phyloP scores from a whole-genome alignment of 768 basidiomycete genomes.

The Chalciporus sphaerocephalus region DNA sequence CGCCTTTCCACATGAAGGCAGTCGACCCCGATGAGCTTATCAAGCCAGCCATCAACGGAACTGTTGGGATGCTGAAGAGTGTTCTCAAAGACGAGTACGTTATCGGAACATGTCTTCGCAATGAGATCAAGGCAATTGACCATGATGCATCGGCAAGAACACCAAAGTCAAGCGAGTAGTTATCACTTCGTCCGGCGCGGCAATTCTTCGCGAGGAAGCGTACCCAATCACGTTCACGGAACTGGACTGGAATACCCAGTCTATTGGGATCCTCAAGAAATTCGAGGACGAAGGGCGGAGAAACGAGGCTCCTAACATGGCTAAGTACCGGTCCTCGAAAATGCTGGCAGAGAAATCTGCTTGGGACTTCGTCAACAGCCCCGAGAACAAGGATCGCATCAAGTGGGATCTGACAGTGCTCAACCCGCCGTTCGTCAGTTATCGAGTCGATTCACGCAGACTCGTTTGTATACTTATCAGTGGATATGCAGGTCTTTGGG shows the following conservation, averaged over 20 bases:
- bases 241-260: constrained; percentile 56
- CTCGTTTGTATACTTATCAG: neutral
- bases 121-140: neutral
- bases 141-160: constrained; percentile 12
- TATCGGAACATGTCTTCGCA: neutral
- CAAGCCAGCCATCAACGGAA: constrained; percentile 69
- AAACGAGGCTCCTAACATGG: constrained; percentile 30
- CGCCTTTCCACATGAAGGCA: constrained; percentile 49
- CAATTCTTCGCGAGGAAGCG: constrained; percentile 35
- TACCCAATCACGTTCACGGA: constrained; percentile 38
- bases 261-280: constrained; percentile 35
- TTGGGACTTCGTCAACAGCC: constrained; percentile 40
- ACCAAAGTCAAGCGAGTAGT: constrained; percentile 62
- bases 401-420: constrained; percentile 39
- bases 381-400: constrained; percentile 29
- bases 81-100: constrained; percentile 50
- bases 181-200: constrained; percentile 58
- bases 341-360: constrained; percentile 59
- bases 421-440: constrained; percentile 37
- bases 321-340: constrained; percentile 60
- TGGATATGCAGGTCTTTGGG: constrained; percentile 25
- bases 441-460: neutral
- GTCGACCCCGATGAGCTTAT: constrained; percentile 55
- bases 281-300: constrained; percentile 45
- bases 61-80: constrained; percentile 56